Evolutionary conservation across 78 protist genomes (phyloP).

Genomic region (Speleostelium caveatum): DNA sequence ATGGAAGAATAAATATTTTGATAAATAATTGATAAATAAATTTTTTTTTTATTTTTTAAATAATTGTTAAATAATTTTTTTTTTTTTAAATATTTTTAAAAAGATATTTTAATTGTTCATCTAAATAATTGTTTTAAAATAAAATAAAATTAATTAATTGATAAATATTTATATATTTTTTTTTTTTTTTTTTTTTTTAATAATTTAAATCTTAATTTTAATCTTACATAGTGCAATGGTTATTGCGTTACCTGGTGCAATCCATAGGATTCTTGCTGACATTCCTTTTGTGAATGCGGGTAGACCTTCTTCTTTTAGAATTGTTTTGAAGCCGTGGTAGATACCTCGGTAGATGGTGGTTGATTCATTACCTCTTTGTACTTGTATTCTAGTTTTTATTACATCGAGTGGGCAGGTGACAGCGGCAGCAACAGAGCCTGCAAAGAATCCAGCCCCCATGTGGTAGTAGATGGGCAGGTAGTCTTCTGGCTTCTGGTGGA

Average conservation of each 20-base stretch:
- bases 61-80: too few relatives aligned
- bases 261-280: slow-evolving; percentile 82
- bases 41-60: too few relatives aligned
- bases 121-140: too few relatives aligned
- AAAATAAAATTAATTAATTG: too few relatives aligned
- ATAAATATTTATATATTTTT: too few relatives aligned
- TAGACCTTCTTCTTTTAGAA: slow-evolving; percentile 75
- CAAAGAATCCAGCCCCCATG: slow-evolving; percentile 65
- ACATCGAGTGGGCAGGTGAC: slow-evolving; percentile 87
- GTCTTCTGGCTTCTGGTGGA: background rate
- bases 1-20: too few relatives aligned
- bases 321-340: slow-evolving; percentile 38
- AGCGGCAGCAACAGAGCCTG: slow-evolving; percentile 85
- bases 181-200: too few relatives aligned
- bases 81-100: too few relatives aligned
- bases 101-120: background rate
- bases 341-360: slow-evolving; percentile 38
- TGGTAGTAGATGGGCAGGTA: slow-evolving; percentile 38
- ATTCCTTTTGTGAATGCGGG: slow-evolving; percentile 82
- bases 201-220: background rate
- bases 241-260: slow-evolving; percentile 85
- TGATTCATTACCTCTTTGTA: slow-evolving; percentile 25
- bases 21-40: too few relatives aligned
- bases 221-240: slow-evolving; percentile 84
- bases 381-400: slow-evolving; percentile 83